Evolutionary conservation across 148 eudicot genomes (phyloP).

Genomic region (Chenopodium formosanum): DNA sequence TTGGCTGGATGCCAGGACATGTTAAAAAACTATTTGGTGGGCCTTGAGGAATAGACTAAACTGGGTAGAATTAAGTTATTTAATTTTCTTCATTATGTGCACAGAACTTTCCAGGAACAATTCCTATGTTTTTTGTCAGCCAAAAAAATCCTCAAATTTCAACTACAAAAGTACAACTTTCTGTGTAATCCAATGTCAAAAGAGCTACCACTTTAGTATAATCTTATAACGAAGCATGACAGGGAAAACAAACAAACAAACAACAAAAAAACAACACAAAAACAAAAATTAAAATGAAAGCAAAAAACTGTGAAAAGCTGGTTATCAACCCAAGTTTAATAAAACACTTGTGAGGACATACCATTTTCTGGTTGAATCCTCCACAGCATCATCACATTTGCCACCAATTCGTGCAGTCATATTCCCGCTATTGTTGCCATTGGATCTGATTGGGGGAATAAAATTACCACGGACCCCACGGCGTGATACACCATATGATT

Average conservation of each 20-base stretch:
- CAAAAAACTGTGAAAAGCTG: neutral
- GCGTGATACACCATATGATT: conserved; percentile 76
- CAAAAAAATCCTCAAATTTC: neutral
- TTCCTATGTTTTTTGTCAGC: neutral
- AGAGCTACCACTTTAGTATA: neutral
- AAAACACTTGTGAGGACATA: conserved; percentile 27
- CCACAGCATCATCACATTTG: conserved; percentile 70
- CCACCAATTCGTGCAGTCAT: conserved; percentile 64
- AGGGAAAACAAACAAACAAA: neutral
- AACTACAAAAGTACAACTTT: neutral
- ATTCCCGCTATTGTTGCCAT: conserved; percentile 60
- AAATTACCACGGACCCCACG: conserved; percentile 98
- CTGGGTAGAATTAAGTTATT: neutral
- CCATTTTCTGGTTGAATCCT: conserved; percentile 94
- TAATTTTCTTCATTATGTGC: neutral
- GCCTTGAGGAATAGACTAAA: neutral
- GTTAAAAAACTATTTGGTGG: neutral
- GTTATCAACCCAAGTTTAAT: neutral
- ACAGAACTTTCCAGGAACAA: neutral
- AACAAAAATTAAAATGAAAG: neutral
- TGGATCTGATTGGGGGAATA: conserved; percentile 88
- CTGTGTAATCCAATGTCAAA: neutral
- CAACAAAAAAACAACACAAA: neutral
- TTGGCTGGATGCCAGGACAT: neutral
- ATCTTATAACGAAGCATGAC: neutral